Conservation (phyloP, 1,284 basidiomycete genomes). For the Moesziomyces parantarcticus region DNA sequence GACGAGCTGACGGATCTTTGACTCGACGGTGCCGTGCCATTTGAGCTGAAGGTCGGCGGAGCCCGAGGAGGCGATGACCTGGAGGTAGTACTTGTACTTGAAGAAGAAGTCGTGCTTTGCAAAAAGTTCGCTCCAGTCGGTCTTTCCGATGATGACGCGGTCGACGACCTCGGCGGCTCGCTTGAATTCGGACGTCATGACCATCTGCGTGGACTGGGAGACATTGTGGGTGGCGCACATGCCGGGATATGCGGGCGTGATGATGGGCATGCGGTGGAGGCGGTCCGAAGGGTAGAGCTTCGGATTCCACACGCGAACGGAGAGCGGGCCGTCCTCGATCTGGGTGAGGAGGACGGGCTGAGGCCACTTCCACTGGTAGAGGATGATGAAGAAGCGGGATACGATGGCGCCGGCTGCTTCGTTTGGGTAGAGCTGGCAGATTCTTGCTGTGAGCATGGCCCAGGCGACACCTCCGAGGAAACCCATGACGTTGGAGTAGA, state of each 20-base stretch:
- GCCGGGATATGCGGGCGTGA: conserved; percentile 98
- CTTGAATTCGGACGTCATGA: conserved; percentile 96
- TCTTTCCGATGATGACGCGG: conserved; percentile 83
- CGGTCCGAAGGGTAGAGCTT: conserved; percentile 94
- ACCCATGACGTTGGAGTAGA: conserved; percentile 97
- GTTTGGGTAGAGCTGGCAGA: conserved; percentile 98
- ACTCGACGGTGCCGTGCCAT: conserved; percentile 98
- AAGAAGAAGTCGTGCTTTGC: conserved; percentile 95
- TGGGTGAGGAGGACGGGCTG: conserved; percentile 91
- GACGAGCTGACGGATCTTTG: conserved; percentile 90
- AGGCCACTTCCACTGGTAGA: conserved; percentile 98
- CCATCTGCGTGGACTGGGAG: conserved; percentile 91
- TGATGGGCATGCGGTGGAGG: conserved; percentile 98
- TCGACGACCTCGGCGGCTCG: conserved; percentile 93
- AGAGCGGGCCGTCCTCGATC: conserved; percentile 92
- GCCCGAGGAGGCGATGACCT: conserved; percentile 90
- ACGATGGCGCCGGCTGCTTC: conserved; percentile 94
- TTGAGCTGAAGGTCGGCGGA: conserved; percentile 86
- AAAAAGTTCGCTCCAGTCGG: conserved; percentile 84
- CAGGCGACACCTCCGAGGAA: conserved; percentile 98
- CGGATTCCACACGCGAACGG: conserved; percentile 97
- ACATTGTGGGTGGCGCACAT: conserved; percentile 99
- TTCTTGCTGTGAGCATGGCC: conserved; percentile 96
- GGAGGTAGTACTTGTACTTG: conserved; percentile 97
- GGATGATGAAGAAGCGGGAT: conserved; percentile 94